Percentiles rank a stretch among this genome's conserved stretches.
These are phyloP conservation scores for Spergularia marina DNA, from an alignment of 148 eudicot species.

Conservation along the genomic window DNA sequence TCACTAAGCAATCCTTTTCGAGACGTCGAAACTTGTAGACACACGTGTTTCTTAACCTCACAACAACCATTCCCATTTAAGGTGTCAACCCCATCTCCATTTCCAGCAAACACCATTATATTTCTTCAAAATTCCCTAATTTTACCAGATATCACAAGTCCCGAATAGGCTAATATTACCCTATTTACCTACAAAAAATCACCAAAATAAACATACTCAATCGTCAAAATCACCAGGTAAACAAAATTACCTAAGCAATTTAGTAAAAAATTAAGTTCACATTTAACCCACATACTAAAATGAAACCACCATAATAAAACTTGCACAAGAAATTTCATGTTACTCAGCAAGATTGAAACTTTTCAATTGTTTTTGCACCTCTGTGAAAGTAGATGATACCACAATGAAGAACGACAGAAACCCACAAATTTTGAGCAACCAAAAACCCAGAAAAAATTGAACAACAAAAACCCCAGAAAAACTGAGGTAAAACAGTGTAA, in stretches of 20 bases:
- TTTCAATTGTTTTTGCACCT: neutral
- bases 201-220: constrained; percentile 5
- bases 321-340: neutral
- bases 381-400: neutral
- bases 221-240: neutral
- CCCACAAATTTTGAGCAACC: neutral
- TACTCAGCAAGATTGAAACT: neutral
- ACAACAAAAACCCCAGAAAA: no score
- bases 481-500: constrained; percentile 11
- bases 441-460: no score
- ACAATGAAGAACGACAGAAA: neutral
- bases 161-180: neutral
- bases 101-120: constrained; percentile 37
- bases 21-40: constrained; percentile 55
- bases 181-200: constrained; percentile 14
- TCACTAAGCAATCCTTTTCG: constrained; percentile 47
- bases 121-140: neutral
- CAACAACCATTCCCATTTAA: constrained; percentile 21
- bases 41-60: constrained; percentile 32
- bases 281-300: no score
- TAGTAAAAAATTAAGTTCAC: neutral
- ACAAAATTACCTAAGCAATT: no score
- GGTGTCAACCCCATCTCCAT: constrained; percentile 30
- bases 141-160: neutral
- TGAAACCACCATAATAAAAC: no score